phyloP scores from a whole-genome alignment of 441 rosid species.

The Erodium texanum region DNA sequence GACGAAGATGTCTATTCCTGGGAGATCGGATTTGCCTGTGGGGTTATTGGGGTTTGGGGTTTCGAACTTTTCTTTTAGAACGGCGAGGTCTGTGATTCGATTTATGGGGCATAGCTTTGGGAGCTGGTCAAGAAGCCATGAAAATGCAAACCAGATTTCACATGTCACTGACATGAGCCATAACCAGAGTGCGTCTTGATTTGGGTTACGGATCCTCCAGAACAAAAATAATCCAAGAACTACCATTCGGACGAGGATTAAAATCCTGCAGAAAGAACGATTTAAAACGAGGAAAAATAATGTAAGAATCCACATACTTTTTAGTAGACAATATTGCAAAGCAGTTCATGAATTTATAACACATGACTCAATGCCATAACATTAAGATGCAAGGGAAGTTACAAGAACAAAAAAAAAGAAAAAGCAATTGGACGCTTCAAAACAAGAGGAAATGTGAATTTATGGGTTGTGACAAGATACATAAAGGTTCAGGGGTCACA shows the following conservation, averaged over 20 bases:
- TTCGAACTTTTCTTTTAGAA: conserved; percentile 59
- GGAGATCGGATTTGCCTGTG: conserved; percentile 70
- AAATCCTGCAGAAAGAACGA: conserved; percentile 40
- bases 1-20: conserved; percentile 78
- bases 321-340: no score
- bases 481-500: no score
- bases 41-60: conserved; percentile 59
- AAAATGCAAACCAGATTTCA: conserved; percentile 86
- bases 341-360: no score
- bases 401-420: neutral
- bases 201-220: conserved; percentile 77
- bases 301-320: no score
- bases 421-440: neutral
- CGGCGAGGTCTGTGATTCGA: conserved; percentile 59
- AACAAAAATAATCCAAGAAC: conserved; percentile 61
- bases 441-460: neutral
- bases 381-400: neutral
- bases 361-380: neutral
- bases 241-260: conserved; percentile 48
- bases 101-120: conserved; percentile 86
- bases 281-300: no score
- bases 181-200: conserved; percentile 72
- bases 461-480: neutral
- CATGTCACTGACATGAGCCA: conserved; percentile 82
- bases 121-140: conserved; percentile 86